These are phyloP conservation scores for Marasmius tenuissimus DNA, from an alignment of 1,284 basidiomycete genomes.

Conservation along the genomic window DNA sequence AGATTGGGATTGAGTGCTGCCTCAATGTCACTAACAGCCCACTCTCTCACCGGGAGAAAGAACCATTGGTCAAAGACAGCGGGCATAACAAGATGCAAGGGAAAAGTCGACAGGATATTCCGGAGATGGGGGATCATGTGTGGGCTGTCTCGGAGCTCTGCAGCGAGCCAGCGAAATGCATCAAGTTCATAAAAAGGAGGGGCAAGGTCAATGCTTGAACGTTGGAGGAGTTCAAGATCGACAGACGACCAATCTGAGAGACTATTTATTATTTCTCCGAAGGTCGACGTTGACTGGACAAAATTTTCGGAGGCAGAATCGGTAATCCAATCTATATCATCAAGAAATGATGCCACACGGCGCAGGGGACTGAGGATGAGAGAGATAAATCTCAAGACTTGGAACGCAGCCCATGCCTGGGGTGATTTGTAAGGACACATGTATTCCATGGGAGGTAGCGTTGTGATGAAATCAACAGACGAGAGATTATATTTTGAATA, in stretches of 20 bases:
- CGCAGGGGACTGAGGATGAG: too few species aligned
- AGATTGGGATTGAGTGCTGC: too few species aligned
- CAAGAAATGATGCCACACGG: too few species aligned
- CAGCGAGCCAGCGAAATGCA: neutral
- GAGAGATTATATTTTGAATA: too few species aligned
- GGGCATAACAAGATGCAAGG: neutral
- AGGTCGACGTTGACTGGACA: too few species aligned
- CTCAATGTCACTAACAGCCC: too few species aligned
- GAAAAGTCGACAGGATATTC: neutral
- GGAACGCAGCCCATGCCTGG: neutral
- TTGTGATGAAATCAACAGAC: too few species aligned
- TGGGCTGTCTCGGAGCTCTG: neutral
- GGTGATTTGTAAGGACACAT: neutral
- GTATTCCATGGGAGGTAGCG: neutral
- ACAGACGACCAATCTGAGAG: neutral
- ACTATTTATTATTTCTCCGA: too few species aligned
- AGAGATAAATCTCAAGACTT: too few species aligned
- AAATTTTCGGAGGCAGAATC: too few species aligned
- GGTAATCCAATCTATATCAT: too few species aligned
- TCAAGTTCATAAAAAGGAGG: neutral
- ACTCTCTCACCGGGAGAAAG: too few species aligned
- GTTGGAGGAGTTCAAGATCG: neutral
- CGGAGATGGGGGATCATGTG: neutral
- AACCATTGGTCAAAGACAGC: neutral
- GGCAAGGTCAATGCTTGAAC: neutral